Base-by-base conservation (phyloP, 2,329 filamentous ascomycete species). In the Aureobasidium sp. region DNA sequence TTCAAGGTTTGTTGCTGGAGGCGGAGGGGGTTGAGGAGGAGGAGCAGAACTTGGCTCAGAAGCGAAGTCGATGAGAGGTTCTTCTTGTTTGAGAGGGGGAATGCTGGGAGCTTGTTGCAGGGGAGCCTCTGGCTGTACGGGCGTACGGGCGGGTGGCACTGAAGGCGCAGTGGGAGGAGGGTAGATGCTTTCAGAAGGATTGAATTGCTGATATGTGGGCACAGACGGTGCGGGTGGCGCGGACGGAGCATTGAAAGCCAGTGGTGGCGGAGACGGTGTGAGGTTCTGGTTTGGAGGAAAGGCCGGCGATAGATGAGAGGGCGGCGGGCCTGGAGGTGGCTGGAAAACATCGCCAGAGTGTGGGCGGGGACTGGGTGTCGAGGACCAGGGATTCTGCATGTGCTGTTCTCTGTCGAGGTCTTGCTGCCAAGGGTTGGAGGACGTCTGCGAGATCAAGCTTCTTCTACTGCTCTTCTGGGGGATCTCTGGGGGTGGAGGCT, bases 101-200 rank as follows among this genome's bases (percentile, higher is more conserved):
- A 68, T 55, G 25, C 59, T 58, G 32, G 70, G 70, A 11, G 67
- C 58, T 25, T 56, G 59, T 3, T 58, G 59, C 30, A 59, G 48
- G 30, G 61, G 57, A 12, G 59, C 45, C 10, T 16, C 16, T 34
- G 34, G 10, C 6, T 37, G 29, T n/a, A 12, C n/a, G 12, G 16
- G 17, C 32, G 54, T 22, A 30, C n/a, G 42, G 14, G 30, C 21
- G 27, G 35, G 22, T 4, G 56, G 39, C 22, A 27, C 38, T 30
- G 34, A 25, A 17, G 27, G 27, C 14, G 22, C 29, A 41, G 38
- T 14, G 44, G 30, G 30, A 30, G 17, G 19, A 27, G 21, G 24
- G 30, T 7, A 24, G 5, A 24, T 21, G 10, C 17, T 17, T 11
- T 10, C 16, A 17, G 19, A n/a, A 29, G 44, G 30, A 25, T 14